Base-by-base conservation (phyloP, 2,329 filamentous ascomycete genomes). In the Paraphoma chrysanthemicola region DNA sequence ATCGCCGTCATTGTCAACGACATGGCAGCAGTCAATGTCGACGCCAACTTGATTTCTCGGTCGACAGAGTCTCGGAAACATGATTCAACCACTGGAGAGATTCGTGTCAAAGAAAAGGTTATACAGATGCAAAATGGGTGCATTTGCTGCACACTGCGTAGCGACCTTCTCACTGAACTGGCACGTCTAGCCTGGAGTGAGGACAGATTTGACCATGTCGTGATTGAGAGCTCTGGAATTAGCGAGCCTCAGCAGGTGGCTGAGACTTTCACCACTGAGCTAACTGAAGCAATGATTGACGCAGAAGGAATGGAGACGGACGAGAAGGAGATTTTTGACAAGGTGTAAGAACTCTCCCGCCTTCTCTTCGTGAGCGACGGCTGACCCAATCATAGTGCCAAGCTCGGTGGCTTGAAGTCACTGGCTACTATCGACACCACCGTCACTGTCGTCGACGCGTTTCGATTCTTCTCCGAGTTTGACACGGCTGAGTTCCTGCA, bases 1-100 rank as follows among this genome's bases (percentile, higher is more conserved):
- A 90, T 92, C 54, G 89, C 88, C 0, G 85, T 91, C 12, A 88
- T 91, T 18, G 88, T 92, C 38, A 91, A 92, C 62, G 89, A 91
- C 57, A 90, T 91, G 76, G 78, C 72, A 1, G 63, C 70, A 2
- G 63, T 90, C 48, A 90, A 90, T 62, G 85, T 90, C 62, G 87
- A 90, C 54, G 87, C 87, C 0, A 81, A 85, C 5, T 76, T 89
- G 0, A 85, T 90, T 44, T 83, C 83, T 14, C 79, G 85, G 1
- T 57, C 63, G 1, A 54, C 44, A 18, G 55, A 56, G 82, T 87
- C 65, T 28, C 54, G 44, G 5, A 48, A 12, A 7, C 68, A 62
- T 44, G 39, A 49, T 4, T 56, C 9, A 14, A 45, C 44, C 5
- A 49, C 48, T 0, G 58, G 57, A 17, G 82, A 81, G 23, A 74